phyloP scores from a whole-genome alignment of 495 filamentous ascomycete species.

The Chlorociboria aeruginascens region DNA sequence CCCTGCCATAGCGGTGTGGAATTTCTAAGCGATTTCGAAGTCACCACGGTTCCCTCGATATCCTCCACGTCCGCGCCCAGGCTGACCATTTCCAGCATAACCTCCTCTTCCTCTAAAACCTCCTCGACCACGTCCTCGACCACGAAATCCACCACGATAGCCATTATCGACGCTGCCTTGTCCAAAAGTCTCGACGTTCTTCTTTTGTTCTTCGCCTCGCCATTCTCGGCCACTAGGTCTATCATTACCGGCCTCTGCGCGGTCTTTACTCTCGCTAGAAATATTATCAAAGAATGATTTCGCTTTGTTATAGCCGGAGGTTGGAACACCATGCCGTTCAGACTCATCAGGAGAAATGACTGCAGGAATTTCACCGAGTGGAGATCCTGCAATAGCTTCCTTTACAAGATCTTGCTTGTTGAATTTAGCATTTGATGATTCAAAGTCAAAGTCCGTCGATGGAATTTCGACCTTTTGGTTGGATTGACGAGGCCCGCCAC shows the following conservation, averaged over 20 bases:
- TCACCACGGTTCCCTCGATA: constrained; percentile 15
- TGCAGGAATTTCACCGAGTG: constrained; percentile 43
- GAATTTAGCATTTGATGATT: constrained; percentile 87
- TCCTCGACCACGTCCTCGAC: constrained; percentile 49
- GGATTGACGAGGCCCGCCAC: constrained; percentile 38
- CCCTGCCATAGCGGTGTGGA: not conserved
- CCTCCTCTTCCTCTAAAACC: constrained; percentile 42
- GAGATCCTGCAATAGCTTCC: constrained; percentile 75
- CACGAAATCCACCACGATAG: constrained; percentile 60
- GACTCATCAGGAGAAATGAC: constrained; percentile 26
- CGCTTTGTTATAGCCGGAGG: constrained; percentile 65
- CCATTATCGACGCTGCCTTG: constrained; percentile 87
- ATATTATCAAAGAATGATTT: constrained; percentile 96
- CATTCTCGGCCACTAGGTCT: constrained; percentile 79
- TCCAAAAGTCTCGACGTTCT: constrained; percentile 98
- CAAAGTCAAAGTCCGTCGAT: constrained; percentile 84
- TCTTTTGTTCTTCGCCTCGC: constrained; percentile 82
- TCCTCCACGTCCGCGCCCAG: constrained; percentile 16
- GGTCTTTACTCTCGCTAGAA: constrained; percentile 80
- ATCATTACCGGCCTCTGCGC: constrained; percentile 55
- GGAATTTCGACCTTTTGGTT: constrained; percentile 75
- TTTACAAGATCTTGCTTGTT: constrained; percentile 94
- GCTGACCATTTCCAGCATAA: constrained; percentile 16
- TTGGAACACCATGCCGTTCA: constrained; percentile 18
- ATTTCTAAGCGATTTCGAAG: constrained; percentile 13